Percentiles rank a stretch among this genome's conserved stretches.
phyloP scores from a whole-genome alignment of 495 filamentous ascomycete genomes.

The Podospora pseudocomata region DNA sequence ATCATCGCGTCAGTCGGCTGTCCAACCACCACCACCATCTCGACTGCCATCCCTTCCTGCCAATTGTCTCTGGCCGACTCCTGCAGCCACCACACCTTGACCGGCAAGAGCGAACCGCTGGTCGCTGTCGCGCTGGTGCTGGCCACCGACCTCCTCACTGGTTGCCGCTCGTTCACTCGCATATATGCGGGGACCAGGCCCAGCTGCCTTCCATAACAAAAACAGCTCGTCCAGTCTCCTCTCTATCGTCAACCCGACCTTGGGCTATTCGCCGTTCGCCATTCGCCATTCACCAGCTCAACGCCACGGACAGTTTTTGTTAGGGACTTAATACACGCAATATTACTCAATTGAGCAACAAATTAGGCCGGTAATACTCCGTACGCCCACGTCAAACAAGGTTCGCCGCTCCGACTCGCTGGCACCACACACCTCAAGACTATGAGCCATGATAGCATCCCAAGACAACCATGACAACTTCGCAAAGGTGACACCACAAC shows the following conservation, averaged over 20 bases:
- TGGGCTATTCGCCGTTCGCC: conserved; percentile 10
- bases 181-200: conserved; percentile 27
- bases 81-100: conserved; percentile 1
- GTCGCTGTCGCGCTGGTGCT: conserved; percentile 4
- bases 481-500: conserved; percentile 18
- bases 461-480: conserved; percentile 25
- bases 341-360: conserved; percentile 24
- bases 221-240: conserved; percentile 7
- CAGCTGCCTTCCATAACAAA: conserved; percentile 13
- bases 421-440: background rate
- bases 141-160: conserved; percentile 8
- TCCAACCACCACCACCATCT: conserved; percentile 14
- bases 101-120: conserved; percentile 23
- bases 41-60: background rate
- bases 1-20: conserved; percentile 3
- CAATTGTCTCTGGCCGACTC: conserved; percentile 7
- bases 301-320: conserved; percentile 23
- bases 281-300: conserved; percentile 11
- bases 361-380: conserved; percentile 10
- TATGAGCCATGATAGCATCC: conserved; percentile 28
- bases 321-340: conserved; percentile 24
- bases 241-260: conserved; percentile 13
- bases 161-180: conserved; percentile 13
- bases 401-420: background rate
- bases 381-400: background rate